Evolutionary conservation across 805 yeast genomes (phyloP).

Genomic region (Candida insectorum): DNA sequence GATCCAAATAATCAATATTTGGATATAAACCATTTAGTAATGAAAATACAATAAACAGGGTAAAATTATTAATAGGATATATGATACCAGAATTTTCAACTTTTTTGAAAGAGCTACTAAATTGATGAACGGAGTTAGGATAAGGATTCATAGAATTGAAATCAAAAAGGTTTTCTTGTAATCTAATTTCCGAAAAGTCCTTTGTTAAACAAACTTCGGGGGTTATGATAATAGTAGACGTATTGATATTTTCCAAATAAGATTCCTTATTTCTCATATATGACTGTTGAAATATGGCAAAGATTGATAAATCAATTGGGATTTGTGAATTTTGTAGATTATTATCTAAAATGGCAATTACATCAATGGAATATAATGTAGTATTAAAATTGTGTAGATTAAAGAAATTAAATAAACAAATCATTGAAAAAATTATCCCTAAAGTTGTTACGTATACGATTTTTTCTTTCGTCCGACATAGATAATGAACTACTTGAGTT

Average conservation of each 20-base stretch:
- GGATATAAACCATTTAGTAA: conserved; percentile 4
- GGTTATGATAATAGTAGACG: conserved; percentile 16
- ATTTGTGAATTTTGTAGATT: not conserved
- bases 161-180: not conserved
- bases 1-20: not conserved
- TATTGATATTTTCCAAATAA: conserved; percentile 13
- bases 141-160: not conserved
- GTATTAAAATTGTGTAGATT: conserved; percentile 5
- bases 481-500: too few relatives aligned
- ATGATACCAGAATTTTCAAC: not conserved
- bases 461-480: too few relatives aligned
- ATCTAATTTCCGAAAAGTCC: not conserved
- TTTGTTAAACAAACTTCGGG: conserved; percentile 13
- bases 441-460: too few relatives aligned
- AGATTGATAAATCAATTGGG: not conserved
- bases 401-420: conserved; percentile 4
- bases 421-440: too few relatives aligned
- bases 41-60: not conserved
- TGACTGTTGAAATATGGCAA: conserved; percentile 7
- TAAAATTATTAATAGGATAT: not conserved
- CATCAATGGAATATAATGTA: conserved; percentile 16
- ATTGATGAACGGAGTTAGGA: conserved; percentile 1
- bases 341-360: conserved; percentile 6
- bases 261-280: conserved; percentile 18
- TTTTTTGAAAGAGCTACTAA: conserved; percentile 1